Evolutionary conservation across 176 grass and related monocot species (phyloP).

Genomic region (Avena eriantha): DNA sequence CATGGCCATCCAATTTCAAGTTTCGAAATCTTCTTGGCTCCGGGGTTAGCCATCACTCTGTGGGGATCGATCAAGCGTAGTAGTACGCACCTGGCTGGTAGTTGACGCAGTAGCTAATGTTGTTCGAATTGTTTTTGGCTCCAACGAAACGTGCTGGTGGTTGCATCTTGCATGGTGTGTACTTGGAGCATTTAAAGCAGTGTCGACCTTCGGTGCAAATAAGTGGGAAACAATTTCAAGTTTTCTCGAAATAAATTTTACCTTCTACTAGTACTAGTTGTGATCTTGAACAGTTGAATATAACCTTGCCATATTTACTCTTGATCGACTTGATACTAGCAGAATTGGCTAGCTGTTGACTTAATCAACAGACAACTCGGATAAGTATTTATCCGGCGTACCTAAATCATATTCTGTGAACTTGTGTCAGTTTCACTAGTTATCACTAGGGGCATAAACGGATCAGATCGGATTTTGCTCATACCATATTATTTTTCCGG

Average conservation of each 20-base stretch:
- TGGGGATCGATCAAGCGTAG: neutral
- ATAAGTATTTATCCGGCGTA: no score
- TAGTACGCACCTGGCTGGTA: neutral
- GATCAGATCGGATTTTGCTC: no score
- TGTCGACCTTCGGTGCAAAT: constrained; percentile 5
- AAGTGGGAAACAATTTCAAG: neutral
- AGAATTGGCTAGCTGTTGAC: no score
- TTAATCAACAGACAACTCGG: no score
- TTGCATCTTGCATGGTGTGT: constrained; percentile 10
- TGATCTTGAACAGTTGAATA: neutral
- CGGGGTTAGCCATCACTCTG: neutral
- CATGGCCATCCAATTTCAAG: neutral
- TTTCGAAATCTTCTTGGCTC: constrained; percentile 35
- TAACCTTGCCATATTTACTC: no score
- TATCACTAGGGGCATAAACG: no score
- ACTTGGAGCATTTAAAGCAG: neutral
- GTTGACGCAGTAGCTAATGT: neutral
- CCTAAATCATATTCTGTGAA: no score
- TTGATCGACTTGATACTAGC: no score
- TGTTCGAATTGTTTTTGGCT: neutral
- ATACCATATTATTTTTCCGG: no score
- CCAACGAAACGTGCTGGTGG: neutral
- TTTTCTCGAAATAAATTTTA: neutral
- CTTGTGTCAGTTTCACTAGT: no score
- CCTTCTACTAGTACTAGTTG: neutral